Percentiles rank a stretch among this genome's conserved stretches.
phyloP scores from a whole-genome alignment of 2,329 filamentous ascomycete species.

The Apiospora malaysiana region DNA sequence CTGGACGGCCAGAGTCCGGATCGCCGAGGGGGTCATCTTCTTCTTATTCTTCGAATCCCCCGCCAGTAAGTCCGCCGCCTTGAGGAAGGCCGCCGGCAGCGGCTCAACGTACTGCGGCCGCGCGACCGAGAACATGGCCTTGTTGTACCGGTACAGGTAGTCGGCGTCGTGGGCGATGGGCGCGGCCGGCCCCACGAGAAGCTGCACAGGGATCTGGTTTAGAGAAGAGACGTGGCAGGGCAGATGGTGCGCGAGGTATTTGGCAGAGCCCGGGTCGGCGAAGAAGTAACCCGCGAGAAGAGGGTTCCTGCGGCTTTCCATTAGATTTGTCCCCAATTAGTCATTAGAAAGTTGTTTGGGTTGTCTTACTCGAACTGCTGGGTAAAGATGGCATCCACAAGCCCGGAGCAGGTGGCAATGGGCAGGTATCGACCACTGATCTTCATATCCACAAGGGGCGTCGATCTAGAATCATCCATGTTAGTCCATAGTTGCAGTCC shows the following conservation, averaged over 20 bases:
- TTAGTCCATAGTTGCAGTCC: neutral
- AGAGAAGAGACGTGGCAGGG: slow-evolving; percentile 55
- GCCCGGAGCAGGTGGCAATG: slow-evolving; percentile 35
- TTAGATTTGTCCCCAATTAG: neutral
- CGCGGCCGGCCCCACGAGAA: slow-evolving; percentile 52
- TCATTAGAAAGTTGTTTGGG: rapidly evolving
- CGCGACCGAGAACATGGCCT: slow-evolving; percentile 49
- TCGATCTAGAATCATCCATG: slow-evolving; percentile 26
- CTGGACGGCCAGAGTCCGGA: slow-evolving; percentile 28
- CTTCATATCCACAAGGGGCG: slow-evolving; percentile 33
- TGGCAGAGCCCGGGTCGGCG: slow-evolving; percentile 53
- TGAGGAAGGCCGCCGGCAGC: slow-evolving; percentile 26
- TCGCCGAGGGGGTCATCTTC: slow-evolving; percentile 26
- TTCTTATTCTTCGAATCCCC: slow-evolving; percentile 25
- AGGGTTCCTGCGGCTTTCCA: slow-evolving; percentile 30
- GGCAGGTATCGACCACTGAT: slow-evolving; percentile 36
- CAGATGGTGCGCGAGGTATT: slow-evolving; percentile 66
- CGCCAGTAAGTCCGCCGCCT: slow-evolving; percentile 29
- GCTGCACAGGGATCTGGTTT: slow-evolving; percentile 61
- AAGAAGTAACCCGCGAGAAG: slow-evolving; percentile 60
- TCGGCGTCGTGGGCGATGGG: slow-evolving; percentile 37
- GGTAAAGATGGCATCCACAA: slow-evolving; percentile 37
- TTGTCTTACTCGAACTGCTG: slow-evolving; percentile 32
- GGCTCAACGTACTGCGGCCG: slow-evolving; percentile 49
- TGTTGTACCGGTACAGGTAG: slow-evolving; percentile 45